phyloP scores from a whole-genome alignment of 257 asterid genomes.

The Fraxinus quadrangulata region DNA sequence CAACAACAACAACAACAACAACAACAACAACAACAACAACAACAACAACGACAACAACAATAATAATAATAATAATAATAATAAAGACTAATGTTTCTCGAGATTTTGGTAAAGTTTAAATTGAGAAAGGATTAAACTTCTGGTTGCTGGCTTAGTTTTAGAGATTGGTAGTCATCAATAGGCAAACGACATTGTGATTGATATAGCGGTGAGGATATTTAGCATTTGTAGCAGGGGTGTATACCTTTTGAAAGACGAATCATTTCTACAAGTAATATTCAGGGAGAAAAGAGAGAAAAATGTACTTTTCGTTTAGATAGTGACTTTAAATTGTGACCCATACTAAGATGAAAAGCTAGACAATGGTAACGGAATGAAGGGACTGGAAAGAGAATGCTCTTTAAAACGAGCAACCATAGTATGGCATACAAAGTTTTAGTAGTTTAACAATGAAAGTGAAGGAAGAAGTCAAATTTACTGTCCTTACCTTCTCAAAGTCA shows the following conservation, averaged over 20 bases:
- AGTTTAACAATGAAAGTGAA: conserved; percentile 5
- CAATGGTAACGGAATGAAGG: background rate
- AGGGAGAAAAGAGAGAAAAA: background rate
- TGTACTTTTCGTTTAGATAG: background rate
- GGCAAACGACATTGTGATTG: background rate
- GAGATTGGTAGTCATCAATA: background rate
- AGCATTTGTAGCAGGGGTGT: background rate
- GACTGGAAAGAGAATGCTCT: background rate
- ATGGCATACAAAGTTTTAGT: conserved; percentile 10
- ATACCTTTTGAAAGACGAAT: background rate
- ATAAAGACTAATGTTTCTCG: background rate
- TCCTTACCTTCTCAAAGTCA: conserved; percentile 71
- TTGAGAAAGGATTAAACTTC: background rate
- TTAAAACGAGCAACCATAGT: background rate
- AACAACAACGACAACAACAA: too few species aligned
- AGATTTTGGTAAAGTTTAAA: background rate
- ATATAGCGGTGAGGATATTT: background rate
- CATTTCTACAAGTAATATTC: background rate
- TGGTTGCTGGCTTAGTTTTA: background rate
- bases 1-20: too few species aligned
- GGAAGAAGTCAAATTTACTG: conserved; percentile 13
- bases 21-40: too few species aligned
- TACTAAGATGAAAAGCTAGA: background rate
- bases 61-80: too few species aligned
- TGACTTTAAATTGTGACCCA: background rate